Evolutionary conservation across 495 filamentous ascomycete species (phyloP), one percentile per base, ranked within the genome.

Genomic region (Apodospora peruviana): DNA sequence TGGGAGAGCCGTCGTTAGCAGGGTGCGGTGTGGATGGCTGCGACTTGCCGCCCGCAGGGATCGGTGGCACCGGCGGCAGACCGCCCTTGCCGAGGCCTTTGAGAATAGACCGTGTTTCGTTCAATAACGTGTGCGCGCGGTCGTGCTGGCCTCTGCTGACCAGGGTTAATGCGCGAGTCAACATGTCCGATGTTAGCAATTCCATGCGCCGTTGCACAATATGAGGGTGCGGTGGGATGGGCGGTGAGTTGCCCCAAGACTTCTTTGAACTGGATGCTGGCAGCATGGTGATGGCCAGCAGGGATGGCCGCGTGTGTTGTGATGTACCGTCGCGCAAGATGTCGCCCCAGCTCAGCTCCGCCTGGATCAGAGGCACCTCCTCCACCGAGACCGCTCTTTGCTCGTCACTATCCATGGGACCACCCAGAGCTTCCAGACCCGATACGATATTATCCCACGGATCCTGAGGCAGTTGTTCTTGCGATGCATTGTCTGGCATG

Each of bases 251-350:
- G 74, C 79, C 46, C 80, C 80, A 67, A 36, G 66, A 48, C 51
- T 74, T 73, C 64, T 81, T 81, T 63, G 84, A 88, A 57, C 73
- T 65, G 5, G 79, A 72, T 1, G 87, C 77, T 3, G 93, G 93
- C n/a, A 99, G 78, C 87, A 99, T 96, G 17, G 93, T 97, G 54
- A 99, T 99, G 25, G 93, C 89, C n/a, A 99, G 76, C 1, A 99
- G 80, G 5, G 90, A 94, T 3, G 90, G 90, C 20, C 93, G 82
- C 7, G 91, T 81, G 59, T 97, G 93, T 38, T 87, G 86, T 20
- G 93, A 74, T 35, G 88, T 85, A 35, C 91, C 90, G 50, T 97
- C 93, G 16, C 93, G 83, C 2, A 97, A 81, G 48, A 99, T 86
- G 62, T 99, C 94, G 17, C 93, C 90, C 72, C 91, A 99, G 19